Evolutionary conservation across 2,329 filamentous ascomycete species (phyloP).

Genomic region (Phoma sp.): DNA sequence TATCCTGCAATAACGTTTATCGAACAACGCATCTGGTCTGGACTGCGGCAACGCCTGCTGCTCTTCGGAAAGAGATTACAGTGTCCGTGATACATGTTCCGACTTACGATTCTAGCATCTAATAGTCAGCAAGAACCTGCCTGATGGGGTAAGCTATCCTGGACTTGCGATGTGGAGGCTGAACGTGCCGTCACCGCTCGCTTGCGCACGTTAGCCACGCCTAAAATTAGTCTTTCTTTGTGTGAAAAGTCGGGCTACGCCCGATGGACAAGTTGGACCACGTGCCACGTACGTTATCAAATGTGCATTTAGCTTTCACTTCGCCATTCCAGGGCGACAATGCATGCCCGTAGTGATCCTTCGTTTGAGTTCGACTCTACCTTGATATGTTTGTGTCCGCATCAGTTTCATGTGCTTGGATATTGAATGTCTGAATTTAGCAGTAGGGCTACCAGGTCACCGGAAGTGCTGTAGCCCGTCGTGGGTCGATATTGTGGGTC

Average conservation of each 20-base stretch:
- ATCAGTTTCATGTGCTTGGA: background rate
- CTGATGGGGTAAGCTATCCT: background rate
- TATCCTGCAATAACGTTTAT: too few relatives aligned
- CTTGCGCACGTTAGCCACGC: background rate
- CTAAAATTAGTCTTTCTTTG: conserved; percentile 30
- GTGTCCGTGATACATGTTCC: too few relatives aligned
- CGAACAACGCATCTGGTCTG: too few relatives aligned
- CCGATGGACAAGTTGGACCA: background rate
- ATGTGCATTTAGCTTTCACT: background rate
- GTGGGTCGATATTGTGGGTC: background rate
- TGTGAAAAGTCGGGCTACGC: conserved; percentile 19
- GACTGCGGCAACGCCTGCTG: too few relatives aligned
- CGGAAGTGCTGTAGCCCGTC: background rate
- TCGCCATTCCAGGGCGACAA: background rate
- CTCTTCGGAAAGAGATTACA: background rate
- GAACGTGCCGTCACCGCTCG: background rate
- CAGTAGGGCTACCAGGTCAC: background rate
- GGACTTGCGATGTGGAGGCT: background rate
- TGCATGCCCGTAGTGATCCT: background rate
- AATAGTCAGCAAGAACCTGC: background rate
- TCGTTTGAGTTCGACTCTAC: background rate
- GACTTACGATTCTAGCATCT: background rate
- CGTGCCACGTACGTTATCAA: background rate
- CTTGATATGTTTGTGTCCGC: background rate
- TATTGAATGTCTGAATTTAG: too few relatives aligned